Evolutionary conservation across 306 rosid species (phyloP), one percentile per base, ranked within the genome.

Genomic region (Echinosophora koreensis): DNA sequence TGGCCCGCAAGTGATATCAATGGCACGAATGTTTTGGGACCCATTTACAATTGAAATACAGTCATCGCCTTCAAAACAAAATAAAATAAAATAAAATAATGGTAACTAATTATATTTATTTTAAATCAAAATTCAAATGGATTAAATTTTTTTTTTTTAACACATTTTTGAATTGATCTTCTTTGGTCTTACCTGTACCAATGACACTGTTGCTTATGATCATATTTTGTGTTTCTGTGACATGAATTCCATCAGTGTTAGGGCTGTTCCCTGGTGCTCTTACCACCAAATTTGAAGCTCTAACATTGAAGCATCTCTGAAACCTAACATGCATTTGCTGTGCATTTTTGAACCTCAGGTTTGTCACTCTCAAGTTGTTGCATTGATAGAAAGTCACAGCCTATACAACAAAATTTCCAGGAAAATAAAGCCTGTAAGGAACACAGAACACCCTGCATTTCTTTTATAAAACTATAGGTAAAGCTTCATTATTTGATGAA

Each of bases 1-100:
- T 56, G 98, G 98, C 46, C 98, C 98, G 47, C 98, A 93, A 14
- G 17, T 83, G 58, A 93, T 84, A 54, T 74, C 80, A 0, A 58
- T 83, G 0, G 85, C 93, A 66, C 15, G 69, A 80, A 93, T 88
- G 73, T 87, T 81, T 65, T 70, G 58, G 41, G 98, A 93, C 11
- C 97, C 98, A 74, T 90, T 84, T 30, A 90, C 97, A n/a, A 93
- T 91, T 46, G 98, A 93, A 71, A 93, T 93, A 42, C 98, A 93
- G 30, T 93, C 98, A 77, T 93, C 97, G 58, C 98, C 98, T 93
- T 77, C 66, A 81, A 56, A 81, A 50, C 5, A 4, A 28, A 28
- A 28, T 28, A 28, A 28, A 28, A 28, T 28, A 28, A 28, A 39
- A 74, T 65, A 44, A 46, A 74, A 65, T 9, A 54, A 18, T 15